Conservation (phyloP, 2,329 filamentous ascomycete species). For the Exophiala bonariae region DNA sequence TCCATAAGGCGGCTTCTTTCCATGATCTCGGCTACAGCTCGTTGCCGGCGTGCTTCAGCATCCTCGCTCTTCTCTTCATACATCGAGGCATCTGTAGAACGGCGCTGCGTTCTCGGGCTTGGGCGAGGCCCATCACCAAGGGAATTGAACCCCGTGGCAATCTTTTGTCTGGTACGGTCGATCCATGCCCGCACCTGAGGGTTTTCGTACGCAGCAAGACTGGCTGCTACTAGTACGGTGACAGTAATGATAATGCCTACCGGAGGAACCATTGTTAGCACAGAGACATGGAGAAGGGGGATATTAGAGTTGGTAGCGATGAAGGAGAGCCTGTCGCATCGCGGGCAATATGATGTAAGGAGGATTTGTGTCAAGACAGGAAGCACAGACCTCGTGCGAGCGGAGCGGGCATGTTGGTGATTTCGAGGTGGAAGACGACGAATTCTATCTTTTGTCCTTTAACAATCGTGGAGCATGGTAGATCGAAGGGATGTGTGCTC, state of each 20-base stretch:
- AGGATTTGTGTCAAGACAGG: slow-evolving; percentile 5
- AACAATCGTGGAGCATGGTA: neutral
- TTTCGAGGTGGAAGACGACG: neutral
- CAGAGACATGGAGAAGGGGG: slow-evolving; percentile 5
- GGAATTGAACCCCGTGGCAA: slow-evolving; percentile 59
- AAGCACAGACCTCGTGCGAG: slow-evolving; percentile 47
- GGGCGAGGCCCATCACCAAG: slow-evolving; percentile 62
- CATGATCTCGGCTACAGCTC: slow-evolving; percentile 46
- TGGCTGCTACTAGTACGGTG: slow-evolving; percentile 61
- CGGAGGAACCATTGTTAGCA: slow-evolving; percentile 25
- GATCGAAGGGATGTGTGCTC: neutral
- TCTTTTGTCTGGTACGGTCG: slow-evolving; percentile 60
- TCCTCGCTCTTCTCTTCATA: slow-evolving; percentile 44
- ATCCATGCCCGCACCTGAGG: slow-evolving; percentile 65
- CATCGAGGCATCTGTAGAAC: slow-evolving; percentile 47
- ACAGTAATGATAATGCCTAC: slow-evolving; percentile 63
- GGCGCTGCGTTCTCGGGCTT: slow-evolving; percentile 28
- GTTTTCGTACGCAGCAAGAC: slow-evolving; percentile 64
- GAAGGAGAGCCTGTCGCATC: neutral
- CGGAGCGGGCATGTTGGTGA: slow-evolving; percentile 44
- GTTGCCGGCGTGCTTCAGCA: slow-evolving; percentile 45
- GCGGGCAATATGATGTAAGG: slow-evolving; percentile 24
- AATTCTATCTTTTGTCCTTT: neutral
- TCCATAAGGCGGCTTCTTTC: slow-evolving; percentile 43
- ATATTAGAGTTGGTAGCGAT: neutral